phyloP scores from a whole-genome alignment of 306 rosid genomes.

The Rubus idaeus region DNA sequence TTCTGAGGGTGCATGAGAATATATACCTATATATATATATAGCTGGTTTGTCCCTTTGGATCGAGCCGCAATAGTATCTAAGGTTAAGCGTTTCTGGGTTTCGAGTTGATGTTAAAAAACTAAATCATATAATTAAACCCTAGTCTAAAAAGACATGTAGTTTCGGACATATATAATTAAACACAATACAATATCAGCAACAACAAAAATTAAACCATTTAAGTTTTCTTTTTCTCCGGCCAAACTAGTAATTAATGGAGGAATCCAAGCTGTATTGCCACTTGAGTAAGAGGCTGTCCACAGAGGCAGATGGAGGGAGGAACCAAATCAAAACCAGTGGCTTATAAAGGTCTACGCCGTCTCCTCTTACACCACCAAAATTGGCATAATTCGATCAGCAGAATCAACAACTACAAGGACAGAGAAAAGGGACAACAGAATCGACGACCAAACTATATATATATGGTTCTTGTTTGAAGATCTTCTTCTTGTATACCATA shows the following conservation, averaged over 20 bases:
- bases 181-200: too few species aligned
- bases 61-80: neutral
- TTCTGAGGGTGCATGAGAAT: too few species aligned
- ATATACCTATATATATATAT: too few species aligned
- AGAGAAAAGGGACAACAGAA: neutral
- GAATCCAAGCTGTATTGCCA: neutral
- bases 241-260: neutral
- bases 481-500: too few species aligned
- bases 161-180: neutral
- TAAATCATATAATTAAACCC: neutral
- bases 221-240: neutral
- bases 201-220: too few species aligned
- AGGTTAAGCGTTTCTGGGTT: neutral
- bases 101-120: neutral
- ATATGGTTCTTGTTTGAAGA: neutral
- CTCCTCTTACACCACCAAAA: neutral
- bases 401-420: neutral
- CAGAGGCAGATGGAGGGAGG: neutral
- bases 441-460: neutral
- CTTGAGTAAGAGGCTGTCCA: neutral
- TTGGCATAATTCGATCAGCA: neutral
- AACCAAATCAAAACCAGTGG: constrained; percentile 7
- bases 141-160: neutral
- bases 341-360: neutral
- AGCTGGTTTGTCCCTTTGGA: neutral